Evolutionary conservation across 2,329 filamentous ascomycete genomes (phyloP), one percentile per base, ranked within the genome.

Genomic region (Colletotrichum sp.): DNA sequence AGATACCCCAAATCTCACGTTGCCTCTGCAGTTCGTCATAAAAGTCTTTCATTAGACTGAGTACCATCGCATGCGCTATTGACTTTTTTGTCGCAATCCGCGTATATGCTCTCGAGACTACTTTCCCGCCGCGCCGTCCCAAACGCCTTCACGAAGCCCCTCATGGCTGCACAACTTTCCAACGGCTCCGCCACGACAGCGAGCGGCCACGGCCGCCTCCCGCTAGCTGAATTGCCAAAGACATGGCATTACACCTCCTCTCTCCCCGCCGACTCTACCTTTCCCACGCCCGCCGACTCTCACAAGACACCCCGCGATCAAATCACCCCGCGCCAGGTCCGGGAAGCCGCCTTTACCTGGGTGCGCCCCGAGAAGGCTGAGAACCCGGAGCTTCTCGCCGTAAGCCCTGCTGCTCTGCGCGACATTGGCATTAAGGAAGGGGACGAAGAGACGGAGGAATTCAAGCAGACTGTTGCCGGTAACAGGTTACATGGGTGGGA

Each of bases 281-380:
- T 95, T 82, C 93, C 95, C 18, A 98, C 95, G 0, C 96, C 97
- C 0, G 90, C 92, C 76, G 90, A 90, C 75, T 98, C 96, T 1
- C 95, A 99, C 84, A 90, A 92, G 79, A 95, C 95, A 1, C 93
- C 95, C 2, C 92, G 96, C 80, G 90, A 94, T 72, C 87, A 93
- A 44, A 93, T 99, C 65, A 90, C 91, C 1, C 96, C 97, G 18
- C 94, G 96, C 65, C 89, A 95, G 83, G 97, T 99, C 55, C 95
- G 93, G 82, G 92, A 93, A 75, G 96, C 97, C 6, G 86, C 96
- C 67, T 99, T 95, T 85, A 98, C 96, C 10, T 99, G 93, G 89
- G 96, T 99, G 24, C 92, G 96, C 6, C 97, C 97, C 0, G 94
- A 96, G 80, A 85, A 89, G 24, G 90, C 93, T 30, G 88, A 93